Base-by-base conservation (phyloP, 2,329 filamentous ascomycete genomes). In the Aphanoascus verrucosus region DNA sequence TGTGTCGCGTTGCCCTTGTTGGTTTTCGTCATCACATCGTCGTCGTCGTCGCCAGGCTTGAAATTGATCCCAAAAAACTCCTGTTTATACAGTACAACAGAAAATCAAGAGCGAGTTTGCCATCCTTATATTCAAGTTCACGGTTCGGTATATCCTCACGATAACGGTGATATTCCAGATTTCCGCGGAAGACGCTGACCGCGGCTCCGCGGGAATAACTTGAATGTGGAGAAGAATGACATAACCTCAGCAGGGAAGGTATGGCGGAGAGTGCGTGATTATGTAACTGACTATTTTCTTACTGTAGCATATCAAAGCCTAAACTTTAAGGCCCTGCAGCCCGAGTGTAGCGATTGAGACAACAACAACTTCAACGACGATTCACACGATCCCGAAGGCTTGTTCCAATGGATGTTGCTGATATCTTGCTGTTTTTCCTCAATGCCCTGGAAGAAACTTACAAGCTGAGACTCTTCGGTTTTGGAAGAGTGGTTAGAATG, bases 171-270 rank as follows among this genome's bases (percentile, higher is more conserved):
- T 43, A 14, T 20, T 15, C 8, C n/a, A 28, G n/a, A 45, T 45
- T 45, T 45, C 42, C 42, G 42, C 42, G 42, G 42, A 45, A 15
- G 42, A 17, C 41, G n/a, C n/a, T n/a, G n/a, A n/a, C n/a, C n/a
- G 41, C 41, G 9, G 19, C 38, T 28, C 23, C 23, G 23, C 23
- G 23, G 23, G 23, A 28, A 7, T 28, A 28, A n/a, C 23, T 28
- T 3, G 23, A 28, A 3, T 28, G 23, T 28, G 23, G 23, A 28
- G 23, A 28, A 7, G 23, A 28, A 28, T 28, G 23, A 28, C 23
- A 28, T 28, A 28, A 28, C 23, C 23, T n/a, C 23, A 28, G 23
- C 23, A 28, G 23, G 23, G 23, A 28, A 28, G 23, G 23, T 28
- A 28, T 28, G 23, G 23, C 23, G 23, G 23, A 28, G 7, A 7